Percentiles rank a stretch among this genome's conserved stretches.
phyloP scores from a whole-genome alignment of 2,329 filamentous ascomycete genomes.

The Dothistroma septosporum region DNA sequence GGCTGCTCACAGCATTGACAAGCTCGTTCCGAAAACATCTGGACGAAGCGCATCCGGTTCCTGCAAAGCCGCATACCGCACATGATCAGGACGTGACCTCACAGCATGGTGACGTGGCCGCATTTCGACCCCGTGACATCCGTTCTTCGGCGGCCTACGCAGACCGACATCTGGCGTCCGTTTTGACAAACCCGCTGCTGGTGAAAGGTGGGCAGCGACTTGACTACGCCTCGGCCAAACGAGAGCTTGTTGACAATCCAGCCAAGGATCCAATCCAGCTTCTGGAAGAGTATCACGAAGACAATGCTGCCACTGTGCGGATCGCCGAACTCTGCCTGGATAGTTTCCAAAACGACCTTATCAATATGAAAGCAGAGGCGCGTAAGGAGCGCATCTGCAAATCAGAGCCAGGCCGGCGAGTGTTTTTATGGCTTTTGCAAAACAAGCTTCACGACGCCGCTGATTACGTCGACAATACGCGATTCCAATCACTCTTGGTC shows the following conservation, averaged over 20 bases:
- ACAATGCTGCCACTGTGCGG: constrained; percentile 37
- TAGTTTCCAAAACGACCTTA: constrained; percentile 26
- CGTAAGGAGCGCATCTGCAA: constrained; percentile 15
- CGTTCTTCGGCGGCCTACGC: constrained; percentile 39
- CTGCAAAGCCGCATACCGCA: constrained; percentile 24
- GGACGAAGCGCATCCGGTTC: constrained; percentile 52
- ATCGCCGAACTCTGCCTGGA: constrained; percentile 40
- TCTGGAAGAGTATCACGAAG: constrained; percentile 39
- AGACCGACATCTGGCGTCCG: constrained; percentile 47
- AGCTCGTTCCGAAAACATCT: constrained; percentile 61
- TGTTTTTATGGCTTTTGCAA: constrained; percentile 30
- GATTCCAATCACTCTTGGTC: constrained; percentile 23
- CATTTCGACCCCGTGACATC: constrained; percentile 6
- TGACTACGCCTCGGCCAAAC: constrained; percentile 26
- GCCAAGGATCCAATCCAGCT: constrained; percentile 39
- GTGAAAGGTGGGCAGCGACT: constrained; percentile 8
- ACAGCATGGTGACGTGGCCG: constrained; percentile 7
- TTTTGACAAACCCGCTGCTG: constrained; percentile 51
- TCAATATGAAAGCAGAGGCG: constrained; percentile 14
- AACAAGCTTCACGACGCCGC: constrained; percentile 18
- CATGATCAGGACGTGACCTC: constrained; percentile 9
- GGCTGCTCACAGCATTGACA: constrained; percentile 58
- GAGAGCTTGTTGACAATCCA: constrained; percentile 23
- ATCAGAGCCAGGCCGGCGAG: constrained; percentile 26
- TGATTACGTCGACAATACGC: constrained; percentile 21